Evolutionary conservation across 2,329 filamentous ascomycete genomes (phyloP), one percentile per base, ranked within the genome.

Genomic region (Myriangium duriaei): DNA sequence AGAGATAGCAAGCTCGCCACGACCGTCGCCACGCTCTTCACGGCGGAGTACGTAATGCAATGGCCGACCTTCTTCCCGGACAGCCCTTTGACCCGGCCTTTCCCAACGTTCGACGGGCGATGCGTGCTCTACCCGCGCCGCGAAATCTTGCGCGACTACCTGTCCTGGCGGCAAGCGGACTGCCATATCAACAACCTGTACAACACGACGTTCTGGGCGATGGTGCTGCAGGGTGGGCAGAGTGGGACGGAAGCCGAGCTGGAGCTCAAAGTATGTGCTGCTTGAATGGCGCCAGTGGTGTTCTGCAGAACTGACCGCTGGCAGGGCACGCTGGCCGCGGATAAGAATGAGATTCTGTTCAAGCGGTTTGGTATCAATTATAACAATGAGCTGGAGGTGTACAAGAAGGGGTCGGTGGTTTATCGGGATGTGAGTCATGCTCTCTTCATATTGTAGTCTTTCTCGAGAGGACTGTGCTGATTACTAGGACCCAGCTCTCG

Each of bases 121-220:
- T 86, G 86, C 11, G 86, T 98, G 3, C 77, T 80, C 55, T 98
- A 96, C 60, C 91, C 91, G 0, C 82, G 74, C 40, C 69, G 81
- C 5, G 69, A 72, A 50, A 92, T 94, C 56, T 61, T 98, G 47
- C 71, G 87, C 16, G 91, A 98, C 62, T 98, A 98, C 58, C 76
- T 98, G 69, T 87, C 82, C 55, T 98, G 91, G 91, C 74, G 91
- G 49, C 91, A 98, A 60, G 91, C 83, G 30, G 91, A 98, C 58
- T 96, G 91, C 47, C 91, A 98, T 56, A 93, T 98, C 51, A 98
- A 98, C 59, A 98, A 98, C 53, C 72, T 98, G 4, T 98, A 95
- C 61, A 98, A 98, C 57, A 98, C 91, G 0, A 84, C 85, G 0
- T 96, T 96, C 58, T 98, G 91, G 91, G 69, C 79, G 1, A 66